Base-by-base conservation (phyloP, 139 green algal species). In the Picochlorum costavermella region DNA sequence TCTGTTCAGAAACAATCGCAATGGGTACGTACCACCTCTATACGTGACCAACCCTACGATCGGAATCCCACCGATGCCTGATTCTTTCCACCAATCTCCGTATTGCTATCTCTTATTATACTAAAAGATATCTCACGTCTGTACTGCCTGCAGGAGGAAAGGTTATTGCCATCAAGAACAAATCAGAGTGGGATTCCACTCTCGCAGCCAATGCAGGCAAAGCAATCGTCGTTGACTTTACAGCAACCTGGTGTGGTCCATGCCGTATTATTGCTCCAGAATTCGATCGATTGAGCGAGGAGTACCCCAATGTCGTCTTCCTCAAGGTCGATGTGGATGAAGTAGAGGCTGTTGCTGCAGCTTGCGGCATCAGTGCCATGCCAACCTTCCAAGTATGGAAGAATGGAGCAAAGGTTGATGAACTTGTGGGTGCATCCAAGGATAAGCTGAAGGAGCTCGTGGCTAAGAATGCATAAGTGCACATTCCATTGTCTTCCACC, bases 241-340 rank as follows among this genome's bases (percentile, higher is more conserved):
- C 73, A 14, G 85, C 85, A 14, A 81, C 76, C 16, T 92, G 85
- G 87, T 95, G 87, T 66, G 87, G 87, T 0, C 87, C 87, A 17
- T 95, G 87, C 81, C 77, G 85, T 53, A 81, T 81, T 69, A 92
- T 94, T 57, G 72, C 63, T 1, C 84, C 87, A n/a, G 56, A 76
- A 23, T 94, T 86, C 37, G 81, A 74, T 46, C 43, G 87, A 50
- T 62, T 94, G n/a, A 65, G 60, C 17, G 66, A 73, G 12, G 63
- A 81, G 58, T 36, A 62, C 9, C 44, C 44, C 3, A 60, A 59
- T 40, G 36, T 84, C 2, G 29, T 75, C 6, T 94, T 94, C 72
- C 63, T 93, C 8, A 92, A 94, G 71, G 71, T 93, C 4, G 83
- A 92, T 61, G 86, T 92, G 6, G 85, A 92, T 55, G 75, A 79